Percentiles rank a stretch among this genome's conserved stretches.
Conservation (phyloP, 371 early-diverging fungal genomes). For the Syncephalastrum monosporum region DNA sequence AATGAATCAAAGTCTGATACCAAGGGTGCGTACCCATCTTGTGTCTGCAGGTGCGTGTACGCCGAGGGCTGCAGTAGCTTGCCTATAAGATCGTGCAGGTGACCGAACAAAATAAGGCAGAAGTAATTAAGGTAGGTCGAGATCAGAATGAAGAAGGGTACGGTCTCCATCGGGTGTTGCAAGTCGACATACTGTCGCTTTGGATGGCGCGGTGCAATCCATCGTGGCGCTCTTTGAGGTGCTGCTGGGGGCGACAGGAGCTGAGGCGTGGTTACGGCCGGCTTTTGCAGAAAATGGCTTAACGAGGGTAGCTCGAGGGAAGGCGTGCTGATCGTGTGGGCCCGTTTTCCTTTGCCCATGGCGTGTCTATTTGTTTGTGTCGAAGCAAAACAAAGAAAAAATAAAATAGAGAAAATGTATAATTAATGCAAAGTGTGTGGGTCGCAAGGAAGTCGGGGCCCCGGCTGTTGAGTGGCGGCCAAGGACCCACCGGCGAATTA, state of each 20-base stretch:
- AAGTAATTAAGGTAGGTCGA: constrained; percentile 97
- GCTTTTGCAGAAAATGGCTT: too few relatives aligned
- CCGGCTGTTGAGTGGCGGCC: too few relatives aligned
- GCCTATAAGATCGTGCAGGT: constrained; percentile 87
- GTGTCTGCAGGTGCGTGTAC: constrained; percentile 68
- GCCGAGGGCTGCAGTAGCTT: constrained; percentile 70
- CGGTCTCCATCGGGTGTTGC: constrained; percentile 21
- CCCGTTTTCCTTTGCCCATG: constrained; percentile 37
- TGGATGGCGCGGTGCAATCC: constrained; percentile 16
- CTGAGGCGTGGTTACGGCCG: too few relatives aligned
- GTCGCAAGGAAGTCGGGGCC: background rate
- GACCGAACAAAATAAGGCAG: constrained; percentile 92
- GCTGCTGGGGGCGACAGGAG: too few relatives aligned
- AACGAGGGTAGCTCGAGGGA: too few relatives aligned
- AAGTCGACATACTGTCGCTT: constrained; percentile 18
- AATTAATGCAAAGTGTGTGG: constrained; percentile 7
- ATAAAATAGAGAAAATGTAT: background rate
- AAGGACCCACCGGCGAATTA: too few relatives aligned
- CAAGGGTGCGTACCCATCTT: constrained; percentile 85
- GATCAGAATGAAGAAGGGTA: constrained; percentile 75
- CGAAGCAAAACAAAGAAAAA: background rate
- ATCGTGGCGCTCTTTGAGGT: background rate
- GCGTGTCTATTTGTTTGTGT: constrained; percentile 1
- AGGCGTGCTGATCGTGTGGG: constrained; percentile 31
- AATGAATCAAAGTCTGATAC: constrained; percentile 97